These are phyloP conservation scores for Jimgerdemannia lactiflua DNA, from an alignment of 192 early-diverging fungal genomes.

Conservation along the genomic window DNA sequence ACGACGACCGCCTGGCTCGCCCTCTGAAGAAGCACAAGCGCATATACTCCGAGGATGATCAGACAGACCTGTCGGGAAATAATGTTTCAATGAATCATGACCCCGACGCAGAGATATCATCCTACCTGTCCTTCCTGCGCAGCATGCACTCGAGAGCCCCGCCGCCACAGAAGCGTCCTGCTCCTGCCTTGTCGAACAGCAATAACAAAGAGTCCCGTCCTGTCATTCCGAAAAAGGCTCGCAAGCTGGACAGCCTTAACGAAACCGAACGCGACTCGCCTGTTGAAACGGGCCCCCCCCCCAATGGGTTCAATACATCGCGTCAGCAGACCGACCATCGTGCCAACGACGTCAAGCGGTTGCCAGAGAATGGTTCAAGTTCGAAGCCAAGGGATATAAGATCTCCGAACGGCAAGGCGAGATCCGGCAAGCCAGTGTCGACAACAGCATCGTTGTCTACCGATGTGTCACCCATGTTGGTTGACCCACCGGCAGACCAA, in stretches of 20 bases:
- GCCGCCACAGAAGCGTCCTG: neutral
- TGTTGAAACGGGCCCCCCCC: neutral
- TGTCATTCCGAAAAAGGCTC: neutral
- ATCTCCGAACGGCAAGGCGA: neutral
- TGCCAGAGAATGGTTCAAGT: neutral
- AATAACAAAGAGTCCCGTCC: neutral
- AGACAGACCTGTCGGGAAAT: neutral
- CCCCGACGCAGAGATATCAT: neutral
- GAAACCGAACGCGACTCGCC: neutral
- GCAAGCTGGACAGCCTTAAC: neutral
- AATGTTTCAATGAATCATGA: neutral
- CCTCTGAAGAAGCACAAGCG: neutral
- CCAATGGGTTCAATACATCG: neutral
- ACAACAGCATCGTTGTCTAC: neutral
- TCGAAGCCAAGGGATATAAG: neutral
- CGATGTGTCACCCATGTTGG: neutral
- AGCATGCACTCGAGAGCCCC: neutral
- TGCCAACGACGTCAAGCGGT: neutral
- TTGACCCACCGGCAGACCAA: neutral
- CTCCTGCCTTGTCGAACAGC: neutral
- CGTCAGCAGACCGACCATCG: neutral
- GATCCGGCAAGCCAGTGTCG: neutral
- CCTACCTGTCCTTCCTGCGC: neutral
- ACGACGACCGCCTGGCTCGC: neutral
- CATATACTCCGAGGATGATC: neutral